phyloP scores from a whole-genome alignment of 345 rosid genomes.

The Angophora floribunda region DNA sequence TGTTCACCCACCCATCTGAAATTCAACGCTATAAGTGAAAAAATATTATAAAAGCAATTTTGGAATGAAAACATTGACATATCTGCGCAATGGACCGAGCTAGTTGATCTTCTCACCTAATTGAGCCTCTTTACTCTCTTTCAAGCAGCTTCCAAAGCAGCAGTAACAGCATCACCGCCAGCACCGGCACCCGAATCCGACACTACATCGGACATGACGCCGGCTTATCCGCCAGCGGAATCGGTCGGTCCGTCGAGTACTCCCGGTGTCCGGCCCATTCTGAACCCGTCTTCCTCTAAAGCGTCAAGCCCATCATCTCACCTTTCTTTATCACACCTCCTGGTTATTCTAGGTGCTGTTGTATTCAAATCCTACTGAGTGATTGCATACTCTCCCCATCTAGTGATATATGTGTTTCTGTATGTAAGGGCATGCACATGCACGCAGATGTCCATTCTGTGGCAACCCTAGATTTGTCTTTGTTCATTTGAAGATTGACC shows the following conservation, averaged over 20 bases:
- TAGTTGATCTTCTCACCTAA: background rate
- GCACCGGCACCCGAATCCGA: slow-evolving; percentile 13
- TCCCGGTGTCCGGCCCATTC: slow-evolving; percentile 22
- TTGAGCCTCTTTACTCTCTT: background rate
- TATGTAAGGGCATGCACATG: background rate
- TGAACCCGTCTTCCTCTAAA: slow-evolving; percentile 9
- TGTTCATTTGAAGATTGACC: background rate
- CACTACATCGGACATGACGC: slow-evolving; percentile 2
- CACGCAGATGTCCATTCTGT: background rate
- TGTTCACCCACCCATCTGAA: background rate
- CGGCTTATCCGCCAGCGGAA: slow-evolving; percentile 11
- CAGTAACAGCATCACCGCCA: slow-evolving; percentile 1
- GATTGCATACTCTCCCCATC: background rate
- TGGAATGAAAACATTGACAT: background rate
- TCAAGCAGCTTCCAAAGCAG: slow-evolving; percentile 35
- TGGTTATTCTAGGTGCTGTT: background rate
- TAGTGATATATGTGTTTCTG: background rate
- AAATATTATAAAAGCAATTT: background rate
- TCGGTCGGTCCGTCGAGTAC: slow-evolving; percentile 10
- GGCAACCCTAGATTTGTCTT: background rate
- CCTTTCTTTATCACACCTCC: background rate
- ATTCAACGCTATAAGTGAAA: background rate
- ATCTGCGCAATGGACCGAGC: background rate
- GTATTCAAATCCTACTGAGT: background rate
- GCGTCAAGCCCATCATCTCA: slow-evolving; percentile 4